Base-by-base conservation (phyloP, 2,329 filamentous ascomycete genomes). In the Gaeumannomyces sp. region DNA sequence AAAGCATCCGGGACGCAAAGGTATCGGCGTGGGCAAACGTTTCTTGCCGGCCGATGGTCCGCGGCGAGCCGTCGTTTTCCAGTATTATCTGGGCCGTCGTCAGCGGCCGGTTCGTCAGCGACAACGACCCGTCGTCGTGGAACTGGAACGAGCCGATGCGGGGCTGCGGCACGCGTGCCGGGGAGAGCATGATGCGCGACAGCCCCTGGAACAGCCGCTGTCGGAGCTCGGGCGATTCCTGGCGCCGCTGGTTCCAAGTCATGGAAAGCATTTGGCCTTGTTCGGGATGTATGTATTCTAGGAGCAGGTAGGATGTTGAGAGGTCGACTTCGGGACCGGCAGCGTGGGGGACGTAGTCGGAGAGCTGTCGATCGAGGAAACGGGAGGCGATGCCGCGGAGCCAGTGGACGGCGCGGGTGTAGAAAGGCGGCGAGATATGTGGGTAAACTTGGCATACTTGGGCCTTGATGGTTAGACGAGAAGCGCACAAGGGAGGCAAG, bases 161-260 rank as follows among this genome's bases (percentile, higher is more conserved):
- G 16, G 70, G 66, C 22, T 70, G 69, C 16, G 68, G 69, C 59
- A 72, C 50, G 33, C 66, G 69, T 29, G 71, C 68, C 29, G 73
- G 68, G 19, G 69, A 71, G 57, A 73, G 65, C 62, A 73, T 70
- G 19, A 71, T 64, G 33, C 67, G 69, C 14, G 71, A 68, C 63
- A 76, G 67, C 59, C 69, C 71, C 67, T 66, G 68, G 65, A 76
- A 74, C 16, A 76, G 68, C 13, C 71, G 74, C 59, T 70, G 64
- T 64, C 70, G 68, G 29, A 66, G 64, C 59, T 64, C 59, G 29
- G 64, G 64, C 1, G 33, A 1, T 58, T 73, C 69, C 1, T 65
- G 38, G 14, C 67, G 69, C 33, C 65, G 50, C 50, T 66, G 31
- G 0, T 68, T 19, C 69, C 69, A 75, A 2, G 69, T 73, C 5